Evolutionary conservation across 2,329 filamentous ascomycete species (phyloP), one percentile per base, ranked within the genome.

Genomic region (Colletotrichum paranaense): DNA sequence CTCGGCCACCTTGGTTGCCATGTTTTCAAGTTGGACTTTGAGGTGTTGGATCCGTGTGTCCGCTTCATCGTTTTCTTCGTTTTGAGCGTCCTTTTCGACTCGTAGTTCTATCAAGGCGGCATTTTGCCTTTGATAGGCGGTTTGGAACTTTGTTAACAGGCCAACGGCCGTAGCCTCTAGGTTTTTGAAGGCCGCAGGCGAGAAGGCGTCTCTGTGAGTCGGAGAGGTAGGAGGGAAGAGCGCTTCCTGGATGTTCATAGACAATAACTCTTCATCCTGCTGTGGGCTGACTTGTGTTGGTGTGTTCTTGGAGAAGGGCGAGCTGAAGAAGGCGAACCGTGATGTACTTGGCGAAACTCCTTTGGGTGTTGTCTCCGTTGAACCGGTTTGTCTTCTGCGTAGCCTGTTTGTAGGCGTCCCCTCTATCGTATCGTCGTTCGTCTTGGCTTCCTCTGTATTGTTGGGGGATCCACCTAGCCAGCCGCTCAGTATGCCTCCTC

Each of bases 141-240:
- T 81, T 76, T 92, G 91, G 75, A 92, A 87, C 78, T 84, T 87
- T 26, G 82, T 83, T 28, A 92, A 79, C 5, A 92, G 81, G 4
- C 88, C 87, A 5, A 84, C 82, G 3, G 91, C 91, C 69, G 89
- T 90, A 75, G 83, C 81, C 71, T 90, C 88, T n/a, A 92, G 83
- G 78, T 90, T 91, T 78, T 90, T 91, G 81, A 87, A 92, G 11
- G 88, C 87, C 0, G 88, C 85, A 0, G 90, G 89, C 1, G 90
- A 91, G 79, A 91, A 90, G 1, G 87, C 78, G 53, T 90, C 87
- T 49, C 84, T 80, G 14, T 86, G 84, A 0, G 77, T 76, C 1
- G 87, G 82, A 0, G 82, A 77, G 2, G 83, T 82, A 1, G 80
- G 75, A 0, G 89, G 88, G 73, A 88, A 91, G 14, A 92, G 84